Evolutionary conservation across 1,284 basidiomycete genomes (phyloP).

Genomic region (Caloboletus inedulis): DNA sequence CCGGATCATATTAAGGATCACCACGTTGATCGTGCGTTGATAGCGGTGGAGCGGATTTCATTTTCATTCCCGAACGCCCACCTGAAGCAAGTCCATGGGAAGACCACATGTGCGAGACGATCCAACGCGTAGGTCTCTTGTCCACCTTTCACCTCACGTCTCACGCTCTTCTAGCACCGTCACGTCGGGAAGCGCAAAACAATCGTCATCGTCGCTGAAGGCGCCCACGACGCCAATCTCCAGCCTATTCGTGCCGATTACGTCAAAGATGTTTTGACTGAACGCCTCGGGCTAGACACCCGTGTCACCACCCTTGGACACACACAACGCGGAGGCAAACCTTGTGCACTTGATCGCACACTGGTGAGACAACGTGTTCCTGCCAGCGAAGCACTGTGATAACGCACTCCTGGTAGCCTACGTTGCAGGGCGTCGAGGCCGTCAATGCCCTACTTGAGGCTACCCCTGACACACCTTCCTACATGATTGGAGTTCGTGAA

Average conservation of each 20-base stretch:
- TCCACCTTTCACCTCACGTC: not conserved
- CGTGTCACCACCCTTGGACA: slow-evolving; percentile 98
- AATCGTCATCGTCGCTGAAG: slow-evolving; percentile 97
- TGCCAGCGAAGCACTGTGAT: not conserved
- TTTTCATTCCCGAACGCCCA: slow-evolving; percentile 95
- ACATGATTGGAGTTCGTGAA: slow-evolving; percentile 96
- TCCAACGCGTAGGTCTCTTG: slow-evolving; percentile 59
- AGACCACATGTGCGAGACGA: slow-evolving; percentile 86
- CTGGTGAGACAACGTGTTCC: slow-evolving; percentile 50
- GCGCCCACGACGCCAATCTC: slow-evolving; percentile 84
- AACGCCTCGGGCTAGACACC: slow-evolving; percentile 90
- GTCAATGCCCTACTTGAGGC: slow-evolving; percentile 89
- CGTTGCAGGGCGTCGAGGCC: slow-evolving; percentile 92
- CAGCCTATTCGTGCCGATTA: slow-evolving; percentile 89
- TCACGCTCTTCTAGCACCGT: slow-evolving; percentile 63
- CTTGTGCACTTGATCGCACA: slow-evolving; percentile 91
- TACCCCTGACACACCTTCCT: slow-evolving; percentile 87
- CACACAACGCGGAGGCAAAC: slow-evolving; percentile 92
- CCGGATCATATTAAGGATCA: not conserved
- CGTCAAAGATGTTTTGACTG: slow-evolving; percentile 85
- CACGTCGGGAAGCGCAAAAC: slow-evolving; percentile 94
- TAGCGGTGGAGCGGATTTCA: slow-evolving; percentile 92
- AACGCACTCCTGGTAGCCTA: slow-evolving; percentile 56
- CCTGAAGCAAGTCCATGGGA: slow-evolving; percentile 83
- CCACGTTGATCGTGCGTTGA: slow-evolving; percentile 12